phyloP scores from a whole-genome alignment of 2,329 filamentous ascomycete species.

The Beauveria pseudobassiana region DNA sequence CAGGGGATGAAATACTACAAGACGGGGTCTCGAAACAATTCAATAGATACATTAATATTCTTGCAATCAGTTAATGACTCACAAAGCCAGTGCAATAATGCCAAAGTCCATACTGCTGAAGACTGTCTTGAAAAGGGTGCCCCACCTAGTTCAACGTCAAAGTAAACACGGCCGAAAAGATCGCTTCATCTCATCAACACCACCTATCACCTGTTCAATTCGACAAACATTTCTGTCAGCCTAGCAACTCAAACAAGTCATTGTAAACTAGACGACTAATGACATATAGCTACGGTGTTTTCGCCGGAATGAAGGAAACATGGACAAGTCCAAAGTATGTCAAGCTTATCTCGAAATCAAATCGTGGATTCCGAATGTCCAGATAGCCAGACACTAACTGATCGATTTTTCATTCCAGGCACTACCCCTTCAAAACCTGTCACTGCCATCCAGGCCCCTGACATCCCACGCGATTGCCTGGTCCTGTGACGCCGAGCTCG shows the following conservation, averaged over 20 bases:
- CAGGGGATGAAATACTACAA: neutral
- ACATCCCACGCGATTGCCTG: conserved; percentile 30
- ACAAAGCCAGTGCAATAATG: too few species aligned
- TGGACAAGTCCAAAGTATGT: conserved; percentile 20
- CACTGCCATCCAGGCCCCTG: conserved; percentile 35
- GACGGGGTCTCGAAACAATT: neutral
- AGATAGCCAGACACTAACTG: neutral
- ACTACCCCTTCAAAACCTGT: conserved; percentile 40
- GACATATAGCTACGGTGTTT: neutral
- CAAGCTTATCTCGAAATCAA: conserved; percentile 15
- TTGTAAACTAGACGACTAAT: neutral
- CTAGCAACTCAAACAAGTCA: neutral
- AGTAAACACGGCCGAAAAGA: neutral
- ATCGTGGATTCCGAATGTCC: conserved; percentile 12
- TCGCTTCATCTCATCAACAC: neutral
- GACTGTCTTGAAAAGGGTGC: neutral
- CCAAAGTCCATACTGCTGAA: too few species aligned
- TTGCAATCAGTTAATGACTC: too few species aligned
- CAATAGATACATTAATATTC: neutral
- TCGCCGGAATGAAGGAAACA: conserved; percentile 8
- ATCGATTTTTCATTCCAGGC: neutral
- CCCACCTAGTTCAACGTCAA: neutral
- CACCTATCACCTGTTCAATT: neutral
- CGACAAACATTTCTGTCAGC: neutral
- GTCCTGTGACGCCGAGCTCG: conserved; percentile 10